Evolutionary conservation across 345 rosid species (phyloP).

Genomic region (Hibiscus syriacus): DNA sequence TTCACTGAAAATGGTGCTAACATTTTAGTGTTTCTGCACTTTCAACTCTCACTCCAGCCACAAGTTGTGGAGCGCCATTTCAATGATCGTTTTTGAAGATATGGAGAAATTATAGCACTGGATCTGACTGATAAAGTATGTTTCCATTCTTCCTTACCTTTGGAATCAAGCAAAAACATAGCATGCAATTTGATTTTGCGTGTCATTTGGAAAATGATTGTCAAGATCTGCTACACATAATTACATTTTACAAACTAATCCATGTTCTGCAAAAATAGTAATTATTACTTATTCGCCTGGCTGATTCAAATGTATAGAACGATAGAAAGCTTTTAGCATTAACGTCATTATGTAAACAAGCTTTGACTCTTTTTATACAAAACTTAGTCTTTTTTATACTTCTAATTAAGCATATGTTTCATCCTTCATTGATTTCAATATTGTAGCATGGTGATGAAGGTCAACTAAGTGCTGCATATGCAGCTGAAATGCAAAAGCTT

Average conservation of each 20-base stretch:
- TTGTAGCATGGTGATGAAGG: conserved; percentile 92
- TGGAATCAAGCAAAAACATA: conserved; percentile 3
- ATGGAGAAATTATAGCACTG: conserved; percentile 65
- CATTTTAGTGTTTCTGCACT: conserved; percentile 7
- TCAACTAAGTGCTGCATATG: conserved; percentile 65
- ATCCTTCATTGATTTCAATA: conserved; percentile 1
- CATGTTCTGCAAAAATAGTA: neutral
- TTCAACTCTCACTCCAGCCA: conserved; percentile 38
- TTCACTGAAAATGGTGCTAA: conserved; percentile 11
- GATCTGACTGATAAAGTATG: conserved; percentile 81
- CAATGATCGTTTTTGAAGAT: conserved; percentile 74
- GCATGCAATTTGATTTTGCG: neutral
- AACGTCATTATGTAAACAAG: neutral
- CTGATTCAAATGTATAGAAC: neutral
- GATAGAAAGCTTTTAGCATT: neutral
- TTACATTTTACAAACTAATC: neutral
- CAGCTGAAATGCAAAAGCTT: conserved; percentile 71
- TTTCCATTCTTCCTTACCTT: conserved; percentile 8
- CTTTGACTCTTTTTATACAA: neutral
- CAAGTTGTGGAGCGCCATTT: conserved; percentile 86
- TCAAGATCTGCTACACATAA: neutral
- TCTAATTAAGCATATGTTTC: conserved; percentile 3
- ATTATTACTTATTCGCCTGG: neutral
- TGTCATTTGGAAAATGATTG: neutral
- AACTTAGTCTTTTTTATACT: neutral